These are phyloP conservation scores for Calonectria pteridis DNA, from an alignment of 2,329 filamentous ascomycete genomes.

Conservation along the genomic window DNA sequence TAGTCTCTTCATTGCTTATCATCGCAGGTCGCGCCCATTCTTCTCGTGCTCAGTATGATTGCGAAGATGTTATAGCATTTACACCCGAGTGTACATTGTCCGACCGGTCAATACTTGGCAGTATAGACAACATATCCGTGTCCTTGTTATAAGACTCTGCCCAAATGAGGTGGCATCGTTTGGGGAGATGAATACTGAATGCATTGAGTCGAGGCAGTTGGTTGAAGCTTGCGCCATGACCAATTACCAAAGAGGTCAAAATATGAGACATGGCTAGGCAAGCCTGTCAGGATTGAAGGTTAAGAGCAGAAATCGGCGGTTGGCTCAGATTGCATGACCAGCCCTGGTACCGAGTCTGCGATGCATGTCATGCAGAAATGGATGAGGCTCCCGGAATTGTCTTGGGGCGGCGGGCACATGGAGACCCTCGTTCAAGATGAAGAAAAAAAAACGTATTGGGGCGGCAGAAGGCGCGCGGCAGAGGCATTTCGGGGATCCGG, in stretches of 20 bases:
- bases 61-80: neutral
- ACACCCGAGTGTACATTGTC: neutral
- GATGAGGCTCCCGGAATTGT: slow-evolving; percentile 22
- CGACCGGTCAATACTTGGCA: neutral
- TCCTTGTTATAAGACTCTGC: neutral
- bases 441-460: slow-evolving; percentile 10
- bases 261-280: slow-evolving; percentile 15
- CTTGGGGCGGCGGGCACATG: slow-evolving; percentile 2
- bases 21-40: neutral
- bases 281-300: slow-evolving; percentile 21
- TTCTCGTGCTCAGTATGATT: neutral
- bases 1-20: neutral
- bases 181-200: slow-evolving; percentile 24
- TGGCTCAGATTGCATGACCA: slow-evolving; percentile 21
- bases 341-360: slow-evolving; percentile 14
- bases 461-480: slow-evolving; percentile 22
- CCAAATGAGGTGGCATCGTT: slow-evolving; percentile 27
- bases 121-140: neutral
- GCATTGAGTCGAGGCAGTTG: slow-evolving; percentile 23
- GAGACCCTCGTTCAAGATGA: slow-evolving; percentile 10
- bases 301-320: slow-evolving; percentile 25
- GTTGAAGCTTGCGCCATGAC: slow-evolving; percentile 20
- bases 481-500: slow-evolving; percentile 23
- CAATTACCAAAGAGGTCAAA: slow-evolving; percentile 23
- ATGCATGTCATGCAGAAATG: slow-evolving; percentile 24